Evolutionary conservation across 805 yeast species (phyloP).

Genomic region (Metschnikowia colocasiae): DNA sequence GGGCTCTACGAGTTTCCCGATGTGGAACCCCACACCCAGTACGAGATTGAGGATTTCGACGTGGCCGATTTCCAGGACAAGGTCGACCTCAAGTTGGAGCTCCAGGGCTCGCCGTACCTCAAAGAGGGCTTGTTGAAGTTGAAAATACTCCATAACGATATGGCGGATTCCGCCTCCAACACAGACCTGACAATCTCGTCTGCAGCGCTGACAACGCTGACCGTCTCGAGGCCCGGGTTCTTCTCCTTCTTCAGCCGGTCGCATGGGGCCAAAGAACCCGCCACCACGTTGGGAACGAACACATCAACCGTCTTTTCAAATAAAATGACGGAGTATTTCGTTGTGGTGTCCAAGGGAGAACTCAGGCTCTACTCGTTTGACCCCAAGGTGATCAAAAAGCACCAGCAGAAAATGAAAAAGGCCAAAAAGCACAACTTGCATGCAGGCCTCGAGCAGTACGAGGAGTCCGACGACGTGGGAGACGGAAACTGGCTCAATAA

Average conservation of each 20-base stretch:
- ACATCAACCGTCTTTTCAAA: conserved; percentile 19
- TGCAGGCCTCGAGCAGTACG: conserved; percentile 21
- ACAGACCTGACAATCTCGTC: conserved; percentile 9
- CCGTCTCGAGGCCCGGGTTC: conserved; percentile 12
- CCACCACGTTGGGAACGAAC: conserved; percentile 13
- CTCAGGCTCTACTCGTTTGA: conserved; percentile 55
- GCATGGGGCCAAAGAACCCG: not conserved
- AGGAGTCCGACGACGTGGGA: conserved; percentile 37
- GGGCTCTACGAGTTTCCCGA: conserved; percentile 17
- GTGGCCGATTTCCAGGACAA: conserved; percentile 43
- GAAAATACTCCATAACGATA: conserved; percentile 36
- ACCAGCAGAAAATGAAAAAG: conserved; percentile 29
- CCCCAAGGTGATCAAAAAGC: conserved; percentile 40
- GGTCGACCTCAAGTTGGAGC: conserved; percentile 58
- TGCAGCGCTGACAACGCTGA: conserved; percentile 12
- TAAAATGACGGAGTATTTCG: conserved; percentile 47
- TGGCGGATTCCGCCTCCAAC: conserved; percentile 23
- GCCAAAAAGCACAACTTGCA: conserved; percentile 21
- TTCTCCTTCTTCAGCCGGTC: conserved; percentile 20
- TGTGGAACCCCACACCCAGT: conserved; percentile 15
- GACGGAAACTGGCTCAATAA: conserved; percentile 70
- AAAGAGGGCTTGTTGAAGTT: conserved; percentile 65
- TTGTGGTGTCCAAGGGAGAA: conserved; percentile 68
- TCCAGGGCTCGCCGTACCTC: conserved; percentile 73
- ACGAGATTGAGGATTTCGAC: conserved; percentile 35